These are phyloP conservation scores for Lipomyces starkeyi DNA, from an alignment of 805 yeast genomes.

Conservation along the genomic window DNA sequence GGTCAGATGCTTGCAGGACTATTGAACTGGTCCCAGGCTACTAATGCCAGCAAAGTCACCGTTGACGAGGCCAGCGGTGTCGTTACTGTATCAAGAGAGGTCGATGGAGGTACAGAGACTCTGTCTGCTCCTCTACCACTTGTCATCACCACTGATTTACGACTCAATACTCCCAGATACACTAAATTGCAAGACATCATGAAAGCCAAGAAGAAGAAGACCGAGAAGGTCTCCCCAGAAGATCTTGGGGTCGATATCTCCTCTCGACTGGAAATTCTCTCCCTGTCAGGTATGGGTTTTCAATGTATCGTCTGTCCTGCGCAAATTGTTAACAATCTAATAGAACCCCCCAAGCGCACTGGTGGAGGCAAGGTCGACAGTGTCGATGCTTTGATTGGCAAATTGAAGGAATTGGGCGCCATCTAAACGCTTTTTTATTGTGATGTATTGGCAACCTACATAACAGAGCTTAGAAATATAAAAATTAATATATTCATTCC, in stretches of 20 bases:
- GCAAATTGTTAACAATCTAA: not conserved
- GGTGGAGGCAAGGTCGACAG: conserved; percentile 80
- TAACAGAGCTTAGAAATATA: not conserved
- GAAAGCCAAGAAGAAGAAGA: conserved; percentile 98
- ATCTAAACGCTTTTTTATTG: conserved; percentile 48
- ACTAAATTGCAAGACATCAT: conserved; percentile 95
- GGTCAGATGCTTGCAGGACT: conserved; percentile 97
- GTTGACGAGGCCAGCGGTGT: conserved; percentile 52
- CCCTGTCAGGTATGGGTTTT: conserved; percentile 55
- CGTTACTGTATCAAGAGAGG: conserved; percentile 82
- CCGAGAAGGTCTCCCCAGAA: conserved; percentile 65
- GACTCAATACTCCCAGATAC: conserved; percentile 93
- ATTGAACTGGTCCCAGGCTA: conserved; percentile 95
- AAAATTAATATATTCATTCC: not conserved
- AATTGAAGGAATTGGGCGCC: conserved; percentile 78
- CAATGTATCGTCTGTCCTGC: not conserved
- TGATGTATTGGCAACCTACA: not conserved
- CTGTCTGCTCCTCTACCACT: conserved; percentile 79
- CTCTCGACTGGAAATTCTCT: conserved; percentile 68
- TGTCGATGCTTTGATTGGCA: conserved; percentile 81
- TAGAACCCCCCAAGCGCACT: conserved; percentile 80
- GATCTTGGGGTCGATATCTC: conserved; percentile 73
- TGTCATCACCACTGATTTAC: conserved; percentile 88
- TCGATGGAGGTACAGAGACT: conserved; percentile 93
- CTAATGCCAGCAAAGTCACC: conserved; percentile 87